A percentile compares a stretch with the other conserved stretches of the same genome.
These are phyloP conservation scores for Thielaviopsis musarum DNA, from an alignment of 2,329 filamentous ascomycete species.

Conservation along the genomic window DNA sequence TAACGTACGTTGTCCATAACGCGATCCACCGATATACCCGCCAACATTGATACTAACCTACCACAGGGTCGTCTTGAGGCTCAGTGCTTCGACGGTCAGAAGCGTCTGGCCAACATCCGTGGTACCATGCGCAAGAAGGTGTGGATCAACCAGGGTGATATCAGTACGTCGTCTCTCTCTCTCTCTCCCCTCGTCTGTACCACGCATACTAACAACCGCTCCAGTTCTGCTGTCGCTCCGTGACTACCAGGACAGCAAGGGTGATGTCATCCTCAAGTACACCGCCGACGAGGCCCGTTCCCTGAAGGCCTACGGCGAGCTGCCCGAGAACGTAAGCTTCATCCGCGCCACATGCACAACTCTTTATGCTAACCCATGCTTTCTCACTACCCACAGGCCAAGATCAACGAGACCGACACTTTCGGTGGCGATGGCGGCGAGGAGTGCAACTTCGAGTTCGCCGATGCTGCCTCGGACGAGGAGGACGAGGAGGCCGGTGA, in stretches of 20 bases:
- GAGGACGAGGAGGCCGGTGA: conserved; percentile 50
- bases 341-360: background rate
- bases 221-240: conserved; percentile 64
- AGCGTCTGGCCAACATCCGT: conserved; percentile 43
- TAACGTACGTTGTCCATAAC: conserved; percentile 30
- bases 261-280: conserved; percentile 95
- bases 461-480: conserved; percentile 60
- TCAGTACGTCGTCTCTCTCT: conserved; percentile 22
- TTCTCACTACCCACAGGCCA: conserved; percentile 33
- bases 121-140: conserved; percentile 76
- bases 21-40: background rate
- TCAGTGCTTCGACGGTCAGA: conserved; percentile 85
- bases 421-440: conserved; percentile 84
- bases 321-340: conserved; percentile 52
- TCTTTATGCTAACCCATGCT: background rate
- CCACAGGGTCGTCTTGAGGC: conserved; percentile 62
- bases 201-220: background rate
- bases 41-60: conserved; percentile 2
- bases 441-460: conserved; percentile 96
- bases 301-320: conserved; percentile 91
- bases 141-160: conserved; percentile 98
- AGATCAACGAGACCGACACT: conserved; percentile 99
- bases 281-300: conserved; percentile 86
- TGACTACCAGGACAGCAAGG: conserved; percentile 90
- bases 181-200: background rate